Evolutionary conservation across 495 filamentous ascomycete genomes (phyloP).

Genomic region (Podospora conica): DNA sequence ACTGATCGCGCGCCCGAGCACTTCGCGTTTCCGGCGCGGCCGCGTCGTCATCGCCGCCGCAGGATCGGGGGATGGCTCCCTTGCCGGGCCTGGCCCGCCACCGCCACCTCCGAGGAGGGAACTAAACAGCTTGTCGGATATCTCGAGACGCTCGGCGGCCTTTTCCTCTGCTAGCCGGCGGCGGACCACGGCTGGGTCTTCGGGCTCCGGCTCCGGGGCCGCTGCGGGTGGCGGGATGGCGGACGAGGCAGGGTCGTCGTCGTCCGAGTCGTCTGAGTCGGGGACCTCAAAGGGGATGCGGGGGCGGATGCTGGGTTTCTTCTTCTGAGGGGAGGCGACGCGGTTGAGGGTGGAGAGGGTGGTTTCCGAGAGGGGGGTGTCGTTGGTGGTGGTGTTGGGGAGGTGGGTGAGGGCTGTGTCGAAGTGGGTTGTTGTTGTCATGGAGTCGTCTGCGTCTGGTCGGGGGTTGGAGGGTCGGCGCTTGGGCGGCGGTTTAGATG

Average conservation of each 20-base stretch:
- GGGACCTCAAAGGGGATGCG: constrained; percentile 32
- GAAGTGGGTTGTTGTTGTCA: constrained; percentile 22
- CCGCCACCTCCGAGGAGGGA: constrained; percentile 12
- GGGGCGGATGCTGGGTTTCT: constrained; percentile 12
- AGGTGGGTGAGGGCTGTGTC: constrained; percentile 36
- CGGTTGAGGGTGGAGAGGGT: constrained; percentile 35
- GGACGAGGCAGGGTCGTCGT: background rate
- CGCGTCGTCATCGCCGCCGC: background rate
- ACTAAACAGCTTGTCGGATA: constrained; percentile 27
- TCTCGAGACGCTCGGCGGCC: constrained; percentile 22
- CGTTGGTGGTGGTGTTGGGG: constrained; percentile 6
- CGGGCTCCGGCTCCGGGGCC: background rate
- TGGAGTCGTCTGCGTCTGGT: background rate
- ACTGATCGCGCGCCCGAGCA: constrained; percentile 46
- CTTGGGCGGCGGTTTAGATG: background rate
- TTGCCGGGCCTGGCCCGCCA: background rate
- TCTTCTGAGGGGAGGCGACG: constrained; percentile 16
- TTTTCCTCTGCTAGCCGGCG: constrained; percentile 15
- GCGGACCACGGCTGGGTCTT: background rate
- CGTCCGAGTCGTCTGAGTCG: constrained; percentile 36
- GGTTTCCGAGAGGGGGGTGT: constrained; percentile 34
- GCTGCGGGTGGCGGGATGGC: background rate
- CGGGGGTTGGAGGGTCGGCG: background rate
- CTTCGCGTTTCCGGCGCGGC: constrained; percentile 34
- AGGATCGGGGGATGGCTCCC: background rate